Conservation (phyloP, 108 stramenopile species). For the Stephanodiscus triporus region DNA sequence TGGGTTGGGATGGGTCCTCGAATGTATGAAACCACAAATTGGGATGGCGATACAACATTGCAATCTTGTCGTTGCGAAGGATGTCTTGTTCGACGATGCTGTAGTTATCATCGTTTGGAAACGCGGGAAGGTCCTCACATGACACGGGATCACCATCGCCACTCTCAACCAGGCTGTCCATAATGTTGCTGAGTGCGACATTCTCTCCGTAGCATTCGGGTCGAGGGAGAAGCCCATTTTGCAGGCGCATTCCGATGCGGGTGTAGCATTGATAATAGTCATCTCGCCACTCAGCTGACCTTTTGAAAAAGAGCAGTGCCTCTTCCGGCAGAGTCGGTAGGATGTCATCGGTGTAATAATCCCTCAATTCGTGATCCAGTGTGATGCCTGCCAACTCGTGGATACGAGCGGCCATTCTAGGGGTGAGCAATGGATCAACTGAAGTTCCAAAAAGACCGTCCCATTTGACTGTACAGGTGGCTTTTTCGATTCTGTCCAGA, state of each 20-base stretch:
- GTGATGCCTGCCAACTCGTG: neutral
- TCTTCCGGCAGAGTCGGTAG: neutral
- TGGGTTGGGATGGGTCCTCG: neutral
- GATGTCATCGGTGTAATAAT: neutral
- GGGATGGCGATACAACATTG: neutral
- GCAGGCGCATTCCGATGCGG: constrained; percentile 1
- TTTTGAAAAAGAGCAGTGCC: neutral
- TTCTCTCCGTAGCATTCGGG: constrained; percentile 6
- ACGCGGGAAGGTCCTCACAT: neutral
- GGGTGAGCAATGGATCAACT: neutral
- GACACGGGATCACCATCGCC: neutral
- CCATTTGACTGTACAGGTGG: neutral
- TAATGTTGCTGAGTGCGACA: neutral
- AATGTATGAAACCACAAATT: constrained; percentile 1
- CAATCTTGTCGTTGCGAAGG: neutral
- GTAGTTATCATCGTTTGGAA: neutral
- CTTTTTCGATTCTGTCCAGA: neutral
- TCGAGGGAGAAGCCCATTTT: neutral
- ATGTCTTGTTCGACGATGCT: neutral
- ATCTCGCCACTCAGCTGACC: constrained; percentile 2
- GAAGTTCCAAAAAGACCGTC: neutral
- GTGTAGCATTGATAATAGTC: neutral
- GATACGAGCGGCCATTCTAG: neutral
- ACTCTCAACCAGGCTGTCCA: neutral
- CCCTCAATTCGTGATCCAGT: neutral